A percentile compares a stretch with the other conserved stretches of the same genome.
Conservation (phyloP, 2,329 filamentous ascomycete genomes). For the Cladosporium sp. region DNA sequence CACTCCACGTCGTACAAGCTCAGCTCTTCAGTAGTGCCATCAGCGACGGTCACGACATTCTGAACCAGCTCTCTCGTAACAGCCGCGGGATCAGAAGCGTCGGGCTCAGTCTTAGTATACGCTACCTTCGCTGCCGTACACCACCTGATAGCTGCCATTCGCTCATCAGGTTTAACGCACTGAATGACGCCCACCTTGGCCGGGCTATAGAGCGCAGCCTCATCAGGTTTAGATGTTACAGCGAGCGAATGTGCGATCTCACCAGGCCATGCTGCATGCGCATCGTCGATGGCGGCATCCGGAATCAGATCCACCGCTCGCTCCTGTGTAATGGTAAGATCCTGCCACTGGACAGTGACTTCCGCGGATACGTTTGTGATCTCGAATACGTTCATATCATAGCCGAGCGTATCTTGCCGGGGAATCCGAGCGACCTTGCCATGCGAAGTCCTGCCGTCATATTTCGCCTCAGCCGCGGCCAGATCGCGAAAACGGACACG, state of each 20-base stretch:
- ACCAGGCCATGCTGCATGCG: conserved; percentile 55
- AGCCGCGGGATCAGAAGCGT: conserved; percentile 33
- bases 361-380: conserved; percentile 47
- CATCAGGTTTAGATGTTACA: conserved; percentile 16
- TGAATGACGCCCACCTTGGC: conserved; percentile 55
- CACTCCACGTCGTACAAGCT: conserved; percentile 56
- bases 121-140: conserved; percentile 50
- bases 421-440: conserved; percentile 44
- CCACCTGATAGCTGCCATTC: conserved; percentile 55
- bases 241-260: conserved; percentile 39
- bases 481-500: conserved; percentile 54
- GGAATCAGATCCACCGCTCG: conserved; percentile 44
- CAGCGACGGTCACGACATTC: conserved; percentile 16
- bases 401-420: conserved; percentile 47
- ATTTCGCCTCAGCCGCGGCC: conserved; percentile 48
- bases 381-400: conserved; percentile 56
- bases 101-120: conserved; percentile 49
- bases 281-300: conserved; percentile 49
- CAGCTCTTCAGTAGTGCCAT: conserved; percentile 43
- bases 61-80: conserved; percentile 6
- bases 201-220: conserved; percentile 28
- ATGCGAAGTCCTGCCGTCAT: conserved; percentile 38
- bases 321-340: conserved; percentile 48
- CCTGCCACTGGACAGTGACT: conserved; percentile 57
- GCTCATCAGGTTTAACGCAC: conserved; percentile 50